Conservation (phyloP, 108 stramenopile genomes). For the Stephanodiscus triporus region DNA sequence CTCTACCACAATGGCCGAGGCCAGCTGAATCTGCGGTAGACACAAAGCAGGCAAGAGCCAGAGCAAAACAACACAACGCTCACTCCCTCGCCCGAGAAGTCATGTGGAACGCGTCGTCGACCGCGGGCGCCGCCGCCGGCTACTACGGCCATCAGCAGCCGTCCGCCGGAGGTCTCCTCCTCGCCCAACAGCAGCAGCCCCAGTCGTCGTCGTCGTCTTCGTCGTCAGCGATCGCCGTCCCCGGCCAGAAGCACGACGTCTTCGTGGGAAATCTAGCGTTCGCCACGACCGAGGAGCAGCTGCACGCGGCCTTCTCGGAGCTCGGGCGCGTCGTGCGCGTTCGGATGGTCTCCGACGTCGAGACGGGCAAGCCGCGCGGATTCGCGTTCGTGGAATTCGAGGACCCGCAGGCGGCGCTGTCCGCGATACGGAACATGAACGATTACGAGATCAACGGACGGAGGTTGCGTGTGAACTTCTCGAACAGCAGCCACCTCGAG, state of each 20-base stretch:
- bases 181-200: neutral
- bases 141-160: conserved; percentile 9
- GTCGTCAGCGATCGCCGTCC: neutral
- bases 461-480: conserved; percentile 91
- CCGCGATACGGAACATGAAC: conserved; percentile 97
- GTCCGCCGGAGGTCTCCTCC: no score
- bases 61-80: no score
- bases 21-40: no score
- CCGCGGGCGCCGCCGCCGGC: neutral
- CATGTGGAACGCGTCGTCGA: conserved; percentile 13
- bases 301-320: conserved; percentile 87
- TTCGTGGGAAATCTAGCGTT: conserved; percentile 95
- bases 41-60: no score
- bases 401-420: conserved; percentile 93
- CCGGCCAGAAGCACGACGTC: conserved; percentile 73
- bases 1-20: no score
- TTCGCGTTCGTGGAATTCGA: conserved; percentile 98
- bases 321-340: conserved; percentile 90
- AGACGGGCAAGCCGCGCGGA: conserved; percentile 94
- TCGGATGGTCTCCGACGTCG: conserved; percentile 89
- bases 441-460: conserved; percentile 95
- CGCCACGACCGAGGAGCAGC: conserved; percentile 93
- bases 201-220: neutral
- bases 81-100: no score
- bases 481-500: conserved; percentile 89